Evolutionary conservation across 2,329 filamentous ascomycete species (phyloP).

Genomic region (Podosphaera fusca): DNA sequence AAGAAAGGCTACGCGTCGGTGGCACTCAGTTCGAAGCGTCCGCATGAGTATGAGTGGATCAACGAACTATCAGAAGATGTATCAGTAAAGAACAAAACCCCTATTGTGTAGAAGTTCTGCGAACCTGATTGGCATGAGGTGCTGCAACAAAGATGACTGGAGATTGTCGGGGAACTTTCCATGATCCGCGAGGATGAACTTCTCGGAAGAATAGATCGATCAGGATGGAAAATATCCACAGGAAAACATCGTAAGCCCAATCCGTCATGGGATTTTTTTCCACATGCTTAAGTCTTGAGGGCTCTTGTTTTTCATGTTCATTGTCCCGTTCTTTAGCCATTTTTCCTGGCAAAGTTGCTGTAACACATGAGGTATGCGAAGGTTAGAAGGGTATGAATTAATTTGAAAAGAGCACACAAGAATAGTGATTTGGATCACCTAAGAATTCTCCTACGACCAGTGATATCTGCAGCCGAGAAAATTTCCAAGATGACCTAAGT

Average conservation of each 20-base stretch:
- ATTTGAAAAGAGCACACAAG: too few relatives aligned
- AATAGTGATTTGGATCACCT: too few relatives aligned
- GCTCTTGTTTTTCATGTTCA: too few relatives aligned
- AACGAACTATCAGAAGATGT: slow-evolving; percentile 44
- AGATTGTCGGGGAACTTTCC: slow-evolving; percentile 74
- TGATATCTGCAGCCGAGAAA: too few relatives aligned
- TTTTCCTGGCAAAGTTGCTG: too few relatives aligned
- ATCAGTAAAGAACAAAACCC: slow-evolving; percentile 1
- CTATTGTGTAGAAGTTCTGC: slow-evolving; percentile 10
- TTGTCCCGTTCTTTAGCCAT: too few relatives aligned
- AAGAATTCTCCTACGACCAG: too few relatives aligned
- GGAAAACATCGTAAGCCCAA: slow-evolving; percentile 55
- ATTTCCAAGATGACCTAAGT: too few relatives aligned
- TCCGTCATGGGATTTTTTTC: slow-evolving; percentile 46
- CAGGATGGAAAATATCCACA: slow-evolving; percentile 58
- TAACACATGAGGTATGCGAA: too few relatives aligned
- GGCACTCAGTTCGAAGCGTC: slow-evolving; percentile 62
- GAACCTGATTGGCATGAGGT: slow-evolving; percentile 83
- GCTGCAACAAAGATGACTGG: slow-evolving; percentile 90
- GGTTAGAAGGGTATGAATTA: too few relatives aligned
- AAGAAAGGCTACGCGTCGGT: slow-evolving; percentile 73
- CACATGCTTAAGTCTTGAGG: slow-evolving; percentile 17
- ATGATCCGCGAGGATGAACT: slow-evolving; percentile 81
- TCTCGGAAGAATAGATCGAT: slow-evolving; percentile 96
- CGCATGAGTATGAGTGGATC: slow-evolving; percentile 87